Evolutionary conservation across 805 yeast species (phyloP), one percentile per base, ranked within the genome.

Genomic region (Candida ortonii): DNA sequence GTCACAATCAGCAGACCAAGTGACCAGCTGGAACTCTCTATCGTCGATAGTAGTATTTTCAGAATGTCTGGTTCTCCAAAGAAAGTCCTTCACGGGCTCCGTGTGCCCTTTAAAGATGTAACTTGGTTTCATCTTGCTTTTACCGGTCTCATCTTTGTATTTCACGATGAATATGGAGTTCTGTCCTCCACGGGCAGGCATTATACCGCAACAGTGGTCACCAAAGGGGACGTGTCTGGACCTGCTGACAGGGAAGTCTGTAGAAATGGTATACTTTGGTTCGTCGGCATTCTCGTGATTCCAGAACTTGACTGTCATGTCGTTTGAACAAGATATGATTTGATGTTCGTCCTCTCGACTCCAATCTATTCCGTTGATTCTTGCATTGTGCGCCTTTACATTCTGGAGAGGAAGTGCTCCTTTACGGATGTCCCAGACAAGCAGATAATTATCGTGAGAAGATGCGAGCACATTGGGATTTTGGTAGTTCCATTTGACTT

Each of bases 191-290:
- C 95, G 64, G 38, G 84, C 68, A 0, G 98, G 98, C 84, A 88
- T 83, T 2, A 93, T 76, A 6, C 93, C 86, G 53, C 90, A 84
- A 2, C 94, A 82, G 27, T 67, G 71, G 21, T 72, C 69, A 1
- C 97, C 97, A 64, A 87, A 87, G 0, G 97, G 98, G 22, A 89
- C 65, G 38, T 81, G 79, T 29, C 97, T 64, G 0, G 97, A 95
- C 43, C 95, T 70, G 64, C 94, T 79, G 2, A 93, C 85, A 0
- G 97, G 97, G 55, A 81, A 90, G 25, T 74, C 83, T 0, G 96
- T 78, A 7, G 66, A 56, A 1, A 90, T 73, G 0, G 81, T 74
- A 21, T 73, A 73, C 5, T 68, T 61, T 0, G 94, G 85, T 8
- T 59, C 59, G 3, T 47, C 50, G 0, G 57, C 48, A 33, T 62